Base-by-base conservation (phyloP, 2,329 filamentous ascomycete genomes). In the Neopestalotiopsis sp. region DNA sequence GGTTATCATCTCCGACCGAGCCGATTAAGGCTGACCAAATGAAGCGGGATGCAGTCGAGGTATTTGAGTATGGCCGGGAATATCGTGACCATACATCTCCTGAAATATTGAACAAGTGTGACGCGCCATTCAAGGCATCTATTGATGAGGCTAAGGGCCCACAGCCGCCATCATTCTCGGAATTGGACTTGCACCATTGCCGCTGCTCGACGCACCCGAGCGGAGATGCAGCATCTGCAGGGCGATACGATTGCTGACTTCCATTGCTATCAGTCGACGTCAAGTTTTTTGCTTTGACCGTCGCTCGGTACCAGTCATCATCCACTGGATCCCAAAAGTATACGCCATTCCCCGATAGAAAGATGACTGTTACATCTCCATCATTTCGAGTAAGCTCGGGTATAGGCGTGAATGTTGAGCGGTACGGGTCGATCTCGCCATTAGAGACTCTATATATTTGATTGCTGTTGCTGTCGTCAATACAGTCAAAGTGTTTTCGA, bases 301-400 rank as follows among this genome's bases (percentile, higher is more conserved):
- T 59, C 24, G 17, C 57, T 59, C 57, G n/a, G 30, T 59, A 59
- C 57, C 57, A 59, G 13, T 32, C 57, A 59, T 59, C 57, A 9
- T 59, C 17, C 24, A 34, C 4, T 3, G 57, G 57, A 20, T 59
- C 57, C 3, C 1, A 28, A 28, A 59, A 59, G 24, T 14, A 24
- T 32, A 59, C 57, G 12, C 57, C 57, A 32, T 59, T 59, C 3
- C 57, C 57, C 13, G 57, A 59, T 1, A 59, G 14, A 34, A 59
- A 59, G 2, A 59, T 13, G 4, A 59, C 6, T 5, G 57, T 30
- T 14, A 32, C 24, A 14, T 59, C 57, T 9, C n/a, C 57, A 59
- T 59, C 57, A 13, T 5, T 6, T 59, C 57, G n/a, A 10, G 30
- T 0, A 13, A 59, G 24, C 20, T n/a, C n/a, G n/a, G n/a, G n/a